phyloP scores from a whole-genome alignment of 2,329 filamentous ascomycete genomes.

The Didymella pinodella region DNA sequence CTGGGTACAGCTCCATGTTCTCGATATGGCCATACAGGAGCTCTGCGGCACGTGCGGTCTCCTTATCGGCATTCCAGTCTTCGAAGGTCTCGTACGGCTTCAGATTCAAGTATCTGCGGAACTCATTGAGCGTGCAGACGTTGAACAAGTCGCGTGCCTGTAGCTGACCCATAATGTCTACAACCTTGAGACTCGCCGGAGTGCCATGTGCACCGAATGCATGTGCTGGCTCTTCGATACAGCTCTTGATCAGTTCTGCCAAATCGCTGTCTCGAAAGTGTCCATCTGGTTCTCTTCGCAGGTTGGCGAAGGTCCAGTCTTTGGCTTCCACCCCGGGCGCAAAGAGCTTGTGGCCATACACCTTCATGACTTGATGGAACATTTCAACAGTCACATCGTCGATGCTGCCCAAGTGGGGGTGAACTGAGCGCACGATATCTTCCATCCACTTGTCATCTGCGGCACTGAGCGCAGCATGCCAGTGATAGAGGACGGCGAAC shows the following conservation, averaged over 20 bases:
- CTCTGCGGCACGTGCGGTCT: slow-evolving; percentile 68
- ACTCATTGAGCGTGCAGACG: slow-evolving; percentile 80
- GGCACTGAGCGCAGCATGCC: slow-evolving; percentile 79
- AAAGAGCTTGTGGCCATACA: slow-evolving; percentile 61
- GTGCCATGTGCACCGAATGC: slow-evolving; percentile 69
- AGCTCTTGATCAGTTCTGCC: slow-evolving; percentile 70
- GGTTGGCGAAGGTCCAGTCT: slow-evolving; percentile 71
- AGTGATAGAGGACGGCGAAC: slow-evolving; percentile 86
- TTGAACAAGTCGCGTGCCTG: slow-evolving; percentile 77
- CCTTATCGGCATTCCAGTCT: slow-evolving; percentile 80
- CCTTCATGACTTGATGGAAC: slow-evolving; percentile 50
- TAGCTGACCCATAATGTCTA: slow-evolving; percentile 81
- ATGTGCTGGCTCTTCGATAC: slow-evolving; percentile 72
- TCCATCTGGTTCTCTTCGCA: slow-evolving; percentile 70
- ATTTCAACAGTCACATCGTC: slow-evolving; percentile 44
- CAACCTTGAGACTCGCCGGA: slow-evolving; percentile 72
- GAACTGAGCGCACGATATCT: slow-evolving; percentile 50
- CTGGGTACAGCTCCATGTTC: slow-evolving; percentile 80
- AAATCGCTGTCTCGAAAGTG: slow-evolving; percentile 78
- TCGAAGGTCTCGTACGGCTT: slow-evolving; percentile 79
- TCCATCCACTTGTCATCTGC: slow-evolving; percentile 83
- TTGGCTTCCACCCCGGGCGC: slow-evolving; percentile 65
- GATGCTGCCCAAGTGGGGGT: slow-evolving; percentile 39
- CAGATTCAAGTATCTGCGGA: slow-evolving; percentile 81
- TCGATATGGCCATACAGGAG: slow-evolving; percentile 75